Conservation (phyloP, 352 stramenopile species). For the Globisporangium takayamanum region DNA sequence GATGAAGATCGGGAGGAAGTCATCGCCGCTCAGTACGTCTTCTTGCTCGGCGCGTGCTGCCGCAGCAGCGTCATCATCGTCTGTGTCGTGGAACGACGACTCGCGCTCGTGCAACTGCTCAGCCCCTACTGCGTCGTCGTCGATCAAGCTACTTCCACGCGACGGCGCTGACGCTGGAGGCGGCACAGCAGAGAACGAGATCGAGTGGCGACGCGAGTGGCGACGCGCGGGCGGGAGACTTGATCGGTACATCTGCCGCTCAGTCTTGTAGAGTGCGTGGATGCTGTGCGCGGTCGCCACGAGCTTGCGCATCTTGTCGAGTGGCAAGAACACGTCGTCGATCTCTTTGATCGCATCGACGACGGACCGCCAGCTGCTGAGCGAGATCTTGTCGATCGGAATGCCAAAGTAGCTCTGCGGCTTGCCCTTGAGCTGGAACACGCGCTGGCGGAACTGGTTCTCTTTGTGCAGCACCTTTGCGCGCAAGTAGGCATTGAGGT, state of each 20-base stretch:
- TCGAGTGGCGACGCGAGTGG: conserved; percentile 38
- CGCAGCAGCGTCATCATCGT: conserved; percentile 5
- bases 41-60: conserved; percentile 25
- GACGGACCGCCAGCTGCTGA: conserved; percentile 71
- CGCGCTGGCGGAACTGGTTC: conserved; percentile 59
- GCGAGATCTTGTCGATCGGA: conserved; percentile 63
- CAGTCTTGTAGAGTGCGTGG: conserved; percentile 58
- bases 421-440: conserved; percentile 60
- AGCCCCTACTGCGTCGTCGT: neutral
- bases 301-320: conserved; percentile 83
- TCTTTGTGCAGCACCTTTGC: conserved; percentile 59
- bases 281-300: conserved; percentile 66
- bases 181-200: conserved; percentile 12
- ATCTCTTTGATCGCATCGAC: conserved; percentile 76
- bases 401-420: conserved; percentile 83
- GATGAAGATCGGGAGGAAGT: conserved; percentile 87
- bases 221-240: conserved; percentile 16
- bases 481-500: conserved; percentile 39
- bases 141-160: neutral
- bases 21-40: conserved; percentile 75
- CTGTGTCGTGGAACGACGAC: conserved; percentile 5
- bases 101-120: conserved; percentile 5
- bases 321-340: conserved; percentile 70
- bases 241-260: conserved; percentile 41
- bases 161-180: conserved; percentile 8